phyloP scores from a whole-genome alignment of 1,284 basidiomycete species.

The Quambalaria eucalypti region DNA sequence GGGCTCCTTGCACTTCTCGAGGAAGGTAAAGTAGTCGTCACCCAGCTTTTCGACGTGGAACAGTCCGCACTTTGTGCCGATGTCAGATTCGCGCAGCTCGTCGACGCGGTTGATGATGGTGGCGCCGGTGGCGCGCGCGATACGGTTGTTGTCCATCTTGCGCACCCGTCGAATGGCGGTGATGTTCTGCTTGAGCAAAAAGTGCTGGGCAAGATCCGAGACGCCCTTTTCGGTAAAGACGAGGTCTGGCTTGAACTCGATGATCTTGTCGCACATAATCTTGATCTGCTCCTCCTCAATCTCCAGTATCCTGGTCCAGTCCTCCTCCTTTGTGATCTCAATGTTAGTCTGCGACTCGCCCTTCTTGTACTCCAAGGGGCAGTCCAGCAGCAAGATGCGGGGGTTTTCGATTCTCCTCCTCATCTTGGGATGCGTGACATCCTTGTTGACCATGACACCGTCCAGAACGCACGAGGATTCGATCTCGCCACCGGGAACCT shows the following conservation, averaged over 20 bases:
- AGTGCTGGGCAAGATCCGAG: conserved; percentile 84
- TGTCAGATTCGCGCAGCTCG: conserved; percentile 80
- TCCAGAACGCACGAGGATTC: conserved; percentile 79
- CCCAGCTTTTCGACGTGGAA: conserved; percentile 96
- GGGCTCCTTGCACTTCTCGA: conserved; percentile 80
- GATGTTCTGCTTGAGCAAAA: conserved; percentile 78
- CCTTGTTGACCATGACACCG: conserved; percentile 97
- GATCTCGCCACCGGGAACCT: conserved; percentile 93
- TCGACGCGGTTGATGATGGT: conserved; percentile 96
- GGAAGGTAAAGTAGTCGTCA: conserved; percentile 97
- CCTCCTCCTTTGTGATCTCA: conserved; percentile 86
- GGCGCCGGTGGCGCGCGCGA: conserved; percentile 87
- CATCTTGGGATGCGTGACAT: conserved; percentile 97
- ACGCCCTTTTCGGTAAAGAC: conserved; percentile 97
- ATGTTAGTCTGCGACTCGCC: conserved; percentile 98
- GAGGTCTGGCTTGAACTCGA: conserved; percentile 90
- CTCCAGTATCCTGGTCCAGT: conserved; percentile 85
- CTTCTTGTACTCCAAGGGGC: conserved; percentile 97
- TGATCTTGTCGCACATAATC: conserved; percentile 70
- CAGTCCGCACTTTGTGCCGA: conserved; percentile 84
- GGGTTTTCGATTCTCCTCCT: conserved; percentile 81
- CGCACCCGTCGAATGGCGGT: conserved; percentile 87
- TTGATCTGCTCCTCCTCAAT: conserved; percentile 98
- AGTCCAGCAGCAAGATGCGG: conserved; percentile 82
- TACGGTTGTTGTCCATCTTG: conserved; percentile 97